Evolutionary conservation across 2,329 filamentous ascomycete species (phyloP).

Genomic region (Epichloe sibirici): DNA sequence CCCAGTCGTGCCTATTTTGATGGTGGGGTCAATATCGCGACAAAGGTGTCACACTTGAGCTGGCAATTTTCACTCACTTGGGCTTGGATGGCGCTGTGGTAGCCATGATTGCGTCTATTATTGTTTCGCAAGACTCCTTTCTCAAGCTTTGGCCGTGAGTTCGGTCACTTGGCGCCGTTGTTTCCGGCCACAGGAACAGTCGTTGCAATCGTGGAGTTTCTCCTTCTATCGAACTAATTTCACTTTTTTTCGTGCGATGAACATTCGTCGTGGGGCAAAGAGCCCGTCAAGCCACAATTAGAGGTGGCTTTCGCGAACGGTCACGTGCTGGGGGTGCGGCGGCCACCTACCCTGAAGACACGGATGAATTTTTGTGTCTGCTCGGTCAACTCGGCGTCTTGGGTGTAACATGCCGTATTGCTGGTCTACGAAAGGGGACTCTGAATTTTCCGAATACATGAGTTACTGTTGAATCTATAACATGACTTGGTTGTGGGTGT

Average conservation of each 20-base stretch:
- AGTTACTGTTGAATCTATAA: too few relatives aligned
- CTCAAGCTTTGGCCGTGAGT: background rate
- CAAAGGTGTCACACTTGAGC: background rate
- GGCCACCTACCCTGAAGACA: background rate
- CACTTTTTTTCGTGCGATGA: constrained; percentile 29
- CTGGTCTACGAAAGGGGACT: background rate
- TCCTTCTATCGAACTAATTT: constrained; percentile 24
- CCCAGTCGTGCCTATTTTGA: constrained; percentile 62
- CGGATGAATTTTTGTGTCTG: background rate
- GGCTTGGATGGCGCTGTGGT: constrained; percentile 26
- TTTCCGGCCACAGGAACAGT: constrained; percentile 12
- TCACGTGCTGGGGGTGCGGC: constrained; percentile 15
- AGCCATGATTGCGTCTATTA: constrained; percentile 23
- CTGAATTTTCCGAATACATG: too few relatives aligned
- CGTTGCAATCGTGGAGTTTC: constrained; percentile 27
- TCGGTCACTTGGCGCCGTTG: constrained; percentile 7
- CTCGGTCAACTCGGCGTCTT: too few relatives aligned
- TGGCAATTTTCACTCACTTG: constrained; percentile 22
- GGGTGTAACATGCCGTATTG: too few relatives aligned
- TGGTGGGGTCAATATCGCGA: constrained; percentile 25
- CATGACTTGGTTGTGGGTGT: too few relatives aligned
- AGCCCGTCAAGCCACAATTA: constrained; percentile 15
- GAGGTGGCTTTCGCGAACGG: constrained; percentile 1
- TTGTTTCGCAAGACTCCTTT: background rate
- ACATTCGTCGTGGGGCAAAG: constrained; percentile 21